Evolutionary conservation across 371 early-diverging fungal species (phyloP).

Genomic region (Choanephora cucurbitarum): DNA sequence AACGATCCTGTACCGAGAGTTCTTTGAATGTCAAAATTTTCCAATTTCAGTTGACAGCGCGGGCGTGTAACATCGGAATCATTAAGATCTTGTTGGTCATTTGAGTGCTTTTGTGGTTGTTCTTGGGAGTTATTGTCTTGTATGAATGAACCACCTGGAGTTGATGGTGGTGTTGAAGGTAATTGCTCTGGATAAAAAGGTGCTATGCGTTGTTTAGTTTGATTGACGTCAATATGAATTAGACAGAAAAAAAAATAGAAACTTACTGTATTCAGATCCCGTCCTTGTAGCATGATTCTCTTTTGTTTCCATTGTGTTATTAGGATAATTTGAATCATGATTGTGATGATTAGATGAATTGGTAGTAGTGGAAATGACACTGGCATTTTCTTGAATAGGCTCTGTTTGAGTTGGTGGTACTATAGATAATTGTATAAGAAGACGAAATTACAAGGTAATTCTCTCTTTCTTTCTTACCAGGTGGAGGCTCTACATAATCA

Average conservation of each 20-base stretch:
- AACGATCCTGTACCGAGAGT: conserved; percentile 95
- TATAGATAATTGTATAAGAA: conserved; percentile 3
- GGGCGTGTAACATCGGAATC: conserved; percentile 25
- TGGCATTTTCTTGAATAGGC: conserved; percentile 8
- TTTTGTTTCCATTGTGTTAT: neutral
- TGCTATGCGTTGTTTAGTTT: conserved; percentile 6
- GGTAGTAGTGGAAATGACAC: neutral
- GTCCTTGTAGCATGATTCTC: conserved; percentile 3
- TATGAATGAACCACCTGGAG: conserved; percentile 21
- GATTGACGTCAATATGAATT: no score
- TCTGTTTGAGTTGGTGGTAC: conserved; percentile 22
- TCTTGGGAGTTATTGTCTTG: neutral
- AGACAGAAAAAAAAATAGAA: no score
- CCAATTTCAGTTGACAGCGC: conserved; percentile 16
- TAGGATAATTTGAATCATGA: no score
- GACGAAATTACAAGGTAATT: neutral
- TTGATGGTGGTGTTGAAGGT: conserved; percentile 24
- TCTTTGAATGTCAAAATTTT: conserved; percentile 54
- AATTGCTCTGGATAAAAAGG: conserved; percentile 15
- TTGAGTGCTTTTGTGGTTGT: neutral
- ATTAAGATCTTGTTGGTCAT: neutral
- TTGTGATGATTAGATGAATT: neutral
- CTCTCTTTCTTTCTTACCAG: conserved; percentile 8
- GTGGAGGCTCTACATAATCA: conserved; percentile 24
- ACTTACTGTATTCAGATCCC: conserved; percentile 10